Evolutionary conservation across 495 filamentous ascomycete genomes (phyloP).

Genomic region (Trypethelium eluteriae): DNA sequence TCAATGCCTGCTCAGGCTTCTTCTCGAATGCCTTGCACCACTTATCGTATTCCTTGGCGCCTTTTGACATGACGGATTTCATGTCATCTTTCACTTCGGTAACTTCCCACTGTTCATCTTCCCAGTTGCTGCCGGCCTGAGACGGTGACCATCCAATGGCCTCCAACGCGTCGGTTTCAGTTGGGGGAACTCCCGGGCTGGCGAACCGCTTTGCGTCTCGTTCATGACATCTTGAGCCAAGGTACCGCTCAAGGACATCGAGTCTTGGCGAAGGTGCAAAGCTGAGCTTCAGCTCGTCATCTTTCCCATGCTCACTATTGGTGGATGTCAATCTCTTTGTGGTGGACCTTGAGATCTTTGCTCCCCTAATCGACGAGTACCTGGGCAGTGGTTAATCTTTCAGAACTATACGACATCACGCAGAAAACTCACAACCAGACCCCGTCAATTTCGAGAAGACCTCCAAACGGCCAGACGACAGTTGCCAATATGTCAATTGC

Average conservation of each 20-base stretch:
- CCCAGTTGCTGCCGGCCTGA: slow-evolving; percentile 32
- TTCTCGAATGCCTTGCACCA: slow-evolving; percentile 37
- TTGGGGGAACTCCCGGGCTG: slow-evolving; percentile 23
- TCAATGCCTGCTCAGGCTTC: slow-evolving; percentile 33
- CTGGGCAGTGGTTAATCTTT: not conserved
- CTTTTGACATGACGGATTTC: slow-evolving; percentile 33
- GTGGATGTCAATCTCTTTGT: slow-evolving; percentile 31
- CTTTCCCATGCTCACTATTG: slow-evolving; percentile 14
- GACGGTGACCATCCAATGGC: slow-evolving; percentile 38
- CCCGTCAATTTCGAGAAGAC: slow-evolving; percentile 32
- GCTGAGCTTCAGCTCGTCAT: slow-evolving; percentile 26
- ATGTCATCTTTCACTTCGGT: slow-evolving; percentile 37
- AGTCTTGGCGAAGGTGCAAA: slow-evolving; percentile 32
- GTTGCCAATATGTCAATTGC: slow-evolving; percentile 35
- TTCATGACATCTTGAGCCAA: slow-evolving; percentile 27
- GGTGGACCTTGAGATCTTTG: slow-evolving; percentile 29
- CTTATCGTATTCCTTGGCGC: slow-evolving; percentile 34
- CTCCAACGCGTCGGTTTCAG: slow-evolving; percentile 33
- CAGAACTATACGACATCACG: not conserved
- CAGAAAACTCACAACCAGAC: slow-evolving; percentile 29
- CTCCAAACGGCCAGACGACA: slow-evolving; percentile 36
- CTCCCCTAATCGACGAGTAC: slow-evolving; percentile 35
- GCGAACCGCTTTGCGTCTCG: slow-evolving; percentile 27
- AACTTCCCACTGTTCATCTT: slow-evolving; percentile 38
- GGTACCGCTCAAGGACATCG: slow-evolving; percentile 29